Evolutionary conservation across 192 early-diverging fungal species (phyloP).

Genomic region (Backusella luteola): DNA sequence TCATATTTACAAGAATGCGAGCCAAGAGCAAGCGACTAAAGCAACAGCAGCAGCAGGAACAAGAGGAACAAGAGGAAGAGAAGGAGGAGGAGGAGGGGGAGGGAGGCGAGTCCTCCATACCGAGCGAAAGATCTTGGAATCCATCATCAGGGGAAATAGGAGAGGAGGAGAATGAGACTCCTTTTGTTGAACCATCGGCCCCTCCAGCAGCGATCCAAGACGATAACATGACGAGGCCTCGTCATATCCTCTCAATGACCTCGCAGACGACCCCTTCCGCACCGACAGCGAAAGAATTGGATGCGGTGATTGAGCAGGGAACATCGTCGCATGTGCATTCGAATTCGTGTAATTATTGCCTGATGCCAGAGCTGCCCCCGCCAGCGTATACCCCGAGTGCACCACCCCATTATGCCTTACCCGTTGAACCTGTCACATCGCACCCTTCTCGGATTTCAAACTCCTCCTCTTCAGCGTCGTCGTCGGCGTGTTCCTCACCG

Average conservation of each 20-base stretch:
- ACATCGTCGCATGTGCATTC: not conserved
- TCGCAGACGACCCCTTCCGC: constrained; percentile 25
- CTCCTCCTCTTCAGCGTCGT: constrained; percentile 13
- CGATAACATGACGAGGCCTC: not conserved
- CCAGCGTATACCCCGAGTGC: constrained; percentile 31
- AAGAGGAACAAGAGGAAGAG: not conserved
- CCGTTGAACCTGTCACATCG: not conserved
- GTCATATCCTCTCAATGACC: not conserved
- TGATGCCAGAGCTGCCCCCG: constrained; percentile 18
- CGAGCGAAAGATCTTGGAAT: not conserved
- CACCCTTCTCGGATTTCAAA: constrained; percentile 15
- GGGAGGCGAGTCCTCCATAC: not conserved
- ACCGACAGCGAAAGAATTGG: constrained; percentile 25
- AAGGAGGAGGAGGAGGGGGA: not conserved
- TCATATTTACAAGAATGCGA: constrained; percentile 22
- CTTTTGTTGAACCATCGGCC: constrained; percentile 13
- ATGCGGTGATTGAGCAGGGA: not conserved
- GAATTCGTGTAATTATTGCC: not conserved
- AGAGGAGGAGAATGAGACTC: not conserved
- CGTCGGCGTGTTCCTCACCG: not conserved
- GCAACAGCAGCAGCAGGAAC: not conserved
- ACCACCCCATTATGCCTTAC: constrained; percentile 24
- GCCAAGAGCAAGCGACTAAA: not conserved
- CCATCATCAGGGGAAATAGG: not conserved
- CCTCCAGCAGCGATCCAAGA: constrained; percentile 15